phyloP scores from a whole-genome alignment of 2,329 filamentous ascomycete species.

The Arthrinium puccinioides region DNA sequence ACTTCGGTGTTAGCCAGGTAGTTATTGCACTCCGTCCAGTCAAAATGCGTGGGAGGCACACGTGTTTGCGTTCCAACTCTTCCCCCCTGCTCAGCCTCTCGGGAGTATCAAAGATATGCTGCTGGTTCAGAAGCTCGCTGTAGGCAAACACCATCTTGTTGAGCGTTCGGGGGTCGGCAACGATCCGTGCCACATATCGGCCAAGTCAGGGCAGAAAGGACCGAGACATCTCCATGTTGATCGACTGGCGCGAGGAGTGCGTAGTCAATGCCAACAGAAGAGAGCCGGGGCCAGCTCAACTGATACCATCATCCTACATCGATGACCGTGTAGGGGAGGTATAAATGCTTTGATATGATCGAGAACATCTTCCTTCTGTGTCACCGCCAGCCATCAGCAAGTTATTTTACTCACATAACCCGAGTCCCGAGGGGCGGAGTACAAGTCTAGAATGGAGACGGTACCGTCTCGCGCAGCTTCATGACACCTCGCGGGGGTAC shows the following conservation, averaged over 20 bases:
- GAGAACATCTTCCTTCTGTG: constrained; percentile 14
- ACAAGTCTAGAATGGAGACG: too few relatives aligned
- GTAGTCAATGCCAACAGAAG: constrained; percentile 9
- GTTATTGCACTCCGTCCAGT: too few relatives aligned
- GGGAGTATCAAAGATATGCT: constrained; percentile 33
- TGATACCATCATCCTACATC: constrained; percentile 15
- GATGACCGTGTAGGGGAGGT: constrained; percentile 14
- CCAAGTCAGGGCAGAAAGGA: constrained; percentile 37
- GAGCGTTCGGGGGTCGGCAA: constrained; percentile 39
- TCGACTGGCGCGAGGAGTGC: constrained; percentile 2
- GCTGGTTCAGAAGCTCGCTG: constrained; percentile 34
- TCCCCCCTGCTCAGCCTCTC: constrained; percentile 26
- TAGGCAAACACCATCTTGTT: constrained; percentile 42
- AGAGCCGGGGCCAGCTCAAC: constrained; percentile 5
- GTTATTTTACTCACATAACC: too few relatives aligned
- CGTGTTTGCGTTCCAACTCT: too few relatives aligned
- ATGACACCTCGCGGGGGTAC: constrained; percentile 31
- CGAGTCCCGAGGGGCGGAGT: too few relatives aligned
- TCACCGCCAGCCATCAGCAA: too few relatives aligned
- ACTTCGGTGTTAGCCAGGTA: not conserved
- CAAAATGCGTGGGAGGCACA: too few relatives aligned
- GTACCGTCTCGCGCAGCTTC: constrained; percentile 13
- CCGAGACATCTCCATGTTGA: constrained; percentile 35
- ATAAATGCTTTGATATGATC: constrained; percentile 10
- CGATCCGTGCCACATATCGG: constrained; percentile 37